Conservation (phyloP, 2,329 filamentous ascomycete species). For the Zymoseptoria ardabiliae region DNA sequence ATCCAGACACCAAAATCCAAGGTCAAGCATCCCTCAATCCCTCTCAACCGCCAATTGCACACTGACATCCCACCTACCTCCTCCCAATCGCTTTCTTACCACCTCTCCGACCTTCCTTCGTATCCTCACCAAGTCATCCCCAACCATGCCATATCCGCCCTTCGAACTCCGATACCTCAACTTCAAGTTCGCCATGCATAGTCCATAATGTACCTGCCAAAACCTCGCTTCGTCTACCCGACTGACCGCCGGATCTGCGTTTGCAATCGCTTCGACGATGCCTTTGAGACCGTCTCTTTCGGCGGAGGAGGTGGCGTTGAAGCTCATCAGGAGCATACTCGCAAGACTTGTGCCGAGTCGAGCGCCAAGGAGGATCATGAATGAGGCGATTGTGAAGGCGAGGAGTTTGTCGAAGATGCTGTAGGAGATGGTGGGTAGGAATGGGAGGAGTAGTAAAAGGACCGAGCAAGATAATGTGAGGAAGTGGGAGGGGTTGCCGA, state of each 20-base stretch:
- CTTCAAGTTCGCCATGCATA: slow-evolving; percentile 92
- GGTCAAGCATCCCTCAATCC: slow-evolving; percentile 4
- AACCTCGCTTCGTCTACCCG: slow-evolving; percentile 86
- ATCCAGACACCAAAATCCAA: background rate
- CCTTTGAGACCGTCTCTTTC: slow-evolving; percentile 51
- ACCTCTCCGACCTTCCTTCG: slow-evolving; percentile 69
- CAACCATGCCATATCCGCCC: slow-evolving; percentile 48
- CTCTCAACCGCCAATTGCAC: slow-evolving; percentile 57
- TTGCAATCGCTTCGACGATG: slow-evolving; percentile 71
- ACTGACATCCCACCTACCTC: slow-evolving; percentile 88
- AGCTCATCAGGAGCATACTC: slow-evolving; percentile 94
- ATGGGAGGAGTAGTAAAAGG: slow-evolving; percentile 70
- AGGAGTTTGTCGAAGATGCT: slow-evolving; percentile 76
- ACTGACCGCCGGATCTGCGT: slow-evolving; percentile 67
- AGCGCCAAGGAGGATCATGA: slow-evolving; percentile 82
- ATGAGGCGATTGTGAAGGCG: slow-evolving; percentile 70
- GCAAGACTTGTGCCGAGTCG: slow-evolving; percentile 80
- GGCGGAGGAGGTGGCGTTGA: slow-evolving; percentile 42
- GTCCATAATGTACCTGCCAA: slow-evolving; percentile 96
- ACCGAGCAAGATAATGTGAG: slow-evolving; percentile 81
- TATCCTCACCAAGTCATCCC: slow-evolving; percentile 60
- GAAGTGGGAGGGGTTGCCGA: slow-evolving; percentile 92
- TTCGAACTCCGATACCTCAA: slow-evolving; percentile 57
- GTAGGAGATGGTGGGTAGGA: slow-evolving; percentile 74
- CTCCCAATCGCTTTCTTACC: slow-evolving; percentile 78